These are phyloP conservation scores for Syncephalastrum contaminatum DNA, from an alignment of 371 early-diverging fungal species.

Conservation along the genomic window DNA sequence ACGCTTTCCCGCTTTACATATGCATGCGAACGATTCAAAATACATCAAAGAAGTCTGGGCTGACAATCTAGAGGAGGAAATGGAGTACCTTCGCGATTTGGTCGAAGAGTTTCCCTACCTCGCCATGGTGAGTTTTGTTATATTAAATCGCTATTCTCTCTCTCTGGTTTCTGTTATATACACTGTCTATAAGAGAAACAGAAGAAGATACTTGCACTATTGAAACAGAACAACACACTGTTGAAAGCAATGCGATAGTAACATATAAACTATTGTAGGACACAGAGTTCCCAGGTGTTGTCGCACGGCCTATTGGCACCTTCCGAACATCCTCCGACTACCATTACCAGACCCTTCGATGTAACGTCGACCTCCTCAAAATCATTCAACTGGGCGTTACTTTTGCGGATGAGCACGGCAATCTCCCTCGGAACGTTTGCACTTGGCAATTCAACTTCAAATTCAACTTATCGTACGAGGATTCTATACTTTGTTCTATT, in stretches of 20 bases:
- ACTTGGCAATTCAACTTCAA: conserved; percentile 99
- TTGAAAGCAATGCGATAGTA: neutral
- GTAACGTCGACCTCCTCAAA: conserved; percentile 98
- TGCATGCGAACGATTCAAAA: conserved; percentile 52
- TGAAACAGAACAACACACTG: too few species aligned
- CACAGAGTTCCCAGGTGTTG: conserved; percentile 99
- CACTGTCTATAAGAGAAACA: too few species aligned
- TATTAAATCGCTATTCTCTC: too few species aligned
- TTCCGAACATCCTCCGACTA: conserved; percentile 96
- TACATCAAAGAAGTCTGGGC: conserved; percentile 96
- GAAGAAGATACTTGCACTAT: too few species aligned
- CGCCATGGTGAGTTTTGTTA: conserved; percentile 79
- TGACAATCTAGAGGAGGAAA: conserved; percentile 95
- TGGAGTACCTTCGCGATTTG: conserved; percentile 86
- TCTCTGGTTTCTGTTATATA: neutral
- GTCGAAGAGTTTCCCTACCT: conserved; percentile 95
- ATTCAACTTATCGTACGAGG: conserved; percentile 81
- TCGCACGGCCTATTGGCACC: conserved; percentile 97
- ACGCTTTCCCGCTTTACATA: conserved; percentile 4
- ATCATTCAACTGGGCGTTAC: conserved; percentile 99
- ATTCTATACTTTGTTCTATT: neutral
- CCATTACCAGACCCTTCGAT: conserved; percentile 97
- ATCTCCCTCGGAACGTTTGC: conserved; percentile 84
- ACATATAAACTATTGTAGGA: conserved; percentile 59
- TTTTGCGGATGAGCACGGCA: conserved; percentile 93